Evolutionary conservation across 495 filamentous ascomycete species (phyloP), one percentile per base, ranked within the genome.

Genomic region (Penicillium fimorum): DNA sequence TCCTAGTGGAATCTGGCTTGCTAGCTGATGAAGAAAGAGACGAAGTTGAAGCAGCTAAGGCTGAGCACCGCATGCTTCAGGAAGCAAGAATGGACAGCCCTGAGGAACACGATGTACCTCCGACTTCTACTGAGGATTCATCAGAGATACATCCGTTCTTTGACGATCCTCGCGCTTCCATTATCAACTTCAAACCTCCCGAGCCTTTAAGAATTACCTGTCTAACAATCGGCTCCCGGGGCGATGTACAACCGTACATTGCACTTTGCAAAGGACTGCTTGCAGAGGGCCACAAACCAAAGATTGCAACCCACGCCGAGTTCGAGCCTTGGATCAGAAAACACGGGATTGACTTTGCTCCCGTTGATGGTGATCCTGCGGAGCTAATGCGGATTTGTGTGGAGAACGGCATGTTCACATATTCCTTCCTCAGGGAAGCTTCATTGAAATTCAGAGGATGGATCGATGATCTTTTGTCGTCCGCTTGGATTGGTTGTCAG

Each of bases 181-280:
- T 97, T 56, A 79, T 98, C 59, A 92, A 96, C 57, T 98, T 97
- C 75, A 96, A 96, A 69, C 94, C 94, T 0, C 74, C 82, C 6
- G 82, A 93, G 62, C 80, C 92, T 9, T 72, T 98, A 65, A 82
- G 79, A n/a, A 86, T 98, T 48, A 96, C 92, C 0, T 98, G 94
- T 66, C 73, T 98, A 30, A 98, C 94, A 0, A 98, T 98, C 56
- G 94, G 94, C 24, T 96, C 93, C 3, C 82, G 94, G 29, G 94
- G 94, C 24, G 94, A 98, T 69, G 94, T 98, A 8, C 94, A 98
- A 61, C 94, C 94, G 1, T 98, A 97, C 66, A 97, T 98, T 68
- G 91, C 95, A 5, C 77, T 98, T 15, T 97, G 94, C 75, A 96
- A 96, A 69, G 89, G 89, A 3, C 75, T 98, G 10, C 73, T 95